phyloP scores from a whole-genome alignment of 345 rosid genomes.

The Bretschneidera sinensis region DNA sequence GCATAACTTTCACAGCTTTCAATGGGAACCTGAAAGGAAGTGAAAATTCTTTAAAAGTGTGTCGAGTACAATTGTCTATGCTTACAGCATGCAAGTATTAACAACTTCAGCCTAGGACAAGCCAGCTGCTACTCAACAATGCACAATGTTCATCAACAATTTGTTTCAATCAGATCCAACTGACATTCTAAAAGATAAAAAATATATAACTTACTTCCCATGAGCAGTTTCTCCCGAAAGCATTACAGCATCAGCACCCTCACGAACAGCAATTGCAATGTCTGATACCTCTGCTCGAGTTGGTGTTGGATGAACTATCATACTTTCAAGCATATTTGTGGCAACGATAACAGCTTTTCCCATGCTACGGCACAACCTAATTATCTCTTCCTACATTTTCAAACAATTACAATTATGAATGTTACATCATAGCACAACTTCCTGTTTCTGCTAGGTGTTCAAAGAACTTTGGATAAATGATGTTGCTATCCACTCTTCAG shows the following conservation, averaged over 20 bases:
- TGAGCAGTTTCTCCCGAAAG: slow-evolving; percentile 99
- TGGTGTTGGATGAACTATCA: slow-evolving; percentile 99
- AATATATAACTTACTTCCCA: slow-evolving; percentile 64
- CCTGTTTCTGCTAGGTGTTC: slow-evolving; percentile 3
- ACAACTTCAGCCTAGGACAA: not conserved
- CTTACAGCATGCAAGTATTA: not conserved
- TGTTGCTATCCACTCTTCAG: slow-evolving; percentile 12
- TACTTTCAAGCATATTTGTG: slow-evolving; percentile 98
- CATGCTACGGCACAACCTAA: slow-evolving; percentile 93
- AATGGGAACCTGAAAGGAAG: slow-evolving; percentile 59
- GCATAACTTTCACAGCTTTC: slow-evolving; percentile 99
- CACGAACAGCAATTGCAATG: slow-evolving; percentile 97
- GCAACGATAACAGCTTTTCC: slow-evolving; percentile 99
- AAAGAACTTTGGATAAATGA: slow-evolving; percentile 13
- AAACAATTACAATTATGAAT: slow-evolving; percentile 6
- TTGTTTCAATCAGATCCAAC: not conserved
- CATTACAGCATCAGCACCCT: slow-evolving; percentile 98
- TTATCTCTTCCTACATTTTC: slow-evolving; percentile 73
- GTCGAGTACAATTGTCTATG: not conserved
- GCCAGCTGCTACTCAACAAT: not conserved
- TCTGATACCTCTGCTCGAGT: slow-evolving; percentile 99
- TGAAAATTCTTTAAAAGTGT: slow-evolving; percentile 11
- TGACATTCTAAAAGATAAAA: not conserved
- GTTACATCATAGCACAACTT: slow-evolving; percentile 7
- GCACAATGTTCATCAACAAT: not conserved